These are phyloP conservation scores for Hibiscus syriacus DNA, from an alignment of 345 rosid species.

Conservation along the genomic window DNA sequence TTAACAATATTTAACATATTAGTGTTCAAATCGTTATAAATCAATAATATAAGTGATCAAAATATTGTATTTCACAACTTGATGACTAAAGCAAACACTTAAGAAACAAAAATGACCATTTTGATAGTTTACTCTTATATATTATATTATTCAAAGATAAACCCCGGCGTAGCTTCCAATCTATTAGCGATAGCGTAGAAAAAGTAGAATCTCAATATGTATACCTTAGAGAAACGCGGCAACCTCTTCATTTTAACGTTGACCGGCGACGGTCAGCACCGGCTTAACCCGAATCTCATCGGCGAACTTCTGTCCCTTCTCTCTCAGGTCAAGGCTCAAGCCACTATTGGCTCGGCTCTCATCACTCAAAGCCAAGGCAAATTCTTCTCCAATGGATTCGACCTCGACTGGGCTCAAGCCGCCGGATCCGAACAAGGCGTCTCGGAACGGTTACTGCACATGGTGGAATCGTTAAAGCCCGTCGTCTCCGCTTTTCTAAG, in stretches of 20 bases:
- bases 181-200: background rate
- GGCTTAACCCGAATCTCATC: conserved; percentile 43
- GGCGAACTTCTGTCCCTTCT: conserved; percentile 37
- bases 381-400: conserved; percentile 88
- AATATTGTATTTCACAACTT: too few species aligned
- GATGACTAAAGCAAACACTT: too few species aligned
- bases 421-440: conserved; percentile 18
- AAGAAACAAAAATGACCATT: too few species aligned
- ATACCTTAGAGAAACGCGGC: conserved; percentile 51
- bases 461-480: conserved; percentile 52
- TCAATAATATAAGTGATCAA: too few species aligned
- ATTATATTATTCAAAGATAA: too few species aligned
- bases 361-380: conserved; percentile 61
- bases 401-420: conserved; percentile 44
- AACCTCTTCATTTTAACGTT: conserved; percentile 42
- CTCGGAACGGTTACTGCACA: background rate
- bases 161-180: background rate
- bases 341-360: conserved; percentile 40
- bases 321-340: conserved; percentile 28
- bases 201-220: conserved; percentile 12
- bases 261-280: conserved; percentile 57
- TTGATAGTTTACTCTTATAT: too few species aligned
- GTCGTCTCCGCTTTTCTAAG: conserved; percentile 4
- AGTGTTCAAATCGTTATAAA: too few species aligned
- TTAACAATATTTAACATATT: too few species aligned